Conservation (phyloP, 1,284 basidiomycete species). For the Hemileia vastatrix region DNA sequence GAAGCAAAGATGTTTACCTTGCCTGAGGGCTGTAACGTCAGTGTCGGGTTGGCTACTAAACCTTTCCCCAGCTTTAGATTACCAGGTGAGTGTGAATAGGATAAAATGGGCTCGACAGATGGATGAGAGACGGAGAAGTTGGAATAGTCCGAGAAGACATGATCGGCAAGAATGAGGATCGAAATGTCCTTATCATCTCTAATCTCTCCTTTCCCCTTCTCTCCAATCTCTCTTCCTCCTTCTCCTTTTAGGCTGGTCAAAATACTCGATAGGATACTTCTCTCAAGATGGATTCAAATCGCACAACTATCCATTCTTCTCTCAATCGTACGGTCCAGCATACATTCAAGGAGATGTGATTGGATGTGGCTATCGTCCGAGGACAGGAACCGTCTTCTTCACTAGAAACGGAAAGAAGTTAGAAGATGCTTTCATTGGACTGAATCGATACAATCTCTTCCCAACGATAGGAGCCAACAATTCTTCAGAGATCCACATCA, state of each 20-base stretch:
- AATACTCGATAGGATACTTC: conserved; percentile 41
- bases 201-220: background rate
- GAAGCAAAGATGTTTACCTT: conserved; percentile 45
- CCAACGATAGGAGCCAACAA: conserved; percentile 41
- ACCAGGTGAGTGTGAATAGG: conserved; percentile 22
- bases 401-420: conserved; percentile 42
- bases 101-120: too few relatives aligned
- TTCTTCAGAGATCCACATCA: conserved; percentile 41
- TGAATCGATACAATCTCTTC: conserved; percentile 41
- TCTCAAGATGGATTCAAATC: conserved; percentile 40
- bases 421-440: conserved; percentile 41
- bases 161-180: too few relatives aligned
- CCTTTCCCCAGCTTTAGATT: conserved; percentile 41
- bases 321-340: conserved; percentile 42
- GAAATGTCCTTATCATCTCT: too few relatives aligned
- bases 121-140: too few relatives aligned
- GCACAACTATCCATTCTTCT: conserved; percentile 42
- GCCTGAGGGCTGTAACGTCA: conserved; percentile 37
- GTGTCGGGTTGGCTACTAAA: conserved; percentile 41
- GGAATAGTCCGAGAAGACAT: too few relatives aligned
- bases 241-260: conserved; percentile 32
- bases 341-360: conserved; percentile 43
- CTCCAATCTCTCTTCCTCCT: background rate
- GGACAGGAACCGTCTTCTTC: conserved; percentile 42
- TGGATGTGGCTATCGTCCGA: conserved; percentile 40